These are phyloP conservation scores for Coniophora puteana DNA, from an alignment of 1,284 basidiomycete species.

Conservation along the genomic window DNA sequence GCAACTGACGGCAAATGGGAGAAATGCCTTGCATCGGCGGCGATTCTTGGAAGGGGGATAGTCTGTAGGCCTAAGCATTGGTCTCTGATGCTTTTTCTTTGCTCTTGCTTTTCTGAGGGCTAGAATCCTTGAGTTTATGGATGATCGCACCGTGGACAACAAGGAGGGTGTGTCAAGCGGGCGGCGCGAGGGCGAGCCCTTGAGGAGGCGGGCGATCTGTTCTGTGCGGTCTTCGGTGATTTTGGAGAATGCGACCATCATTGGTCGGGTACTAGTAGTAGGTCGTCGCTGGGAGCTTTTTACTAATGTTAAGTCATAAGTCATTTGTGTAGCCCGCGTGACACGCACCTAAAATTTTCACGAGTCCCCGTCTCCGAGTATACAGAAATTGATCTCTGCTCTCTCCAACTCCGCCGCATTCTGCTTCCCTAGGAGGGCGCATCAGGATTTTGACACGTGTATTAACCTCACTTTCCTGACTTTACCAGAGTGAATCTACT, in stretches of 20 bases:
- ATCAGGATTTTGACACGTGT: too few species aligned
- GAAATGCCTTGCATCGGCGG: conserved; percentile 48
- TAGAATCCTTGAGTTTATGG: conserved; percentile 4
- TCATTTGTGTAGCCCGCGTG: too few species aligned
- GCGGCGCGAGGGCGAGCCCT: conserved; percentile 2
- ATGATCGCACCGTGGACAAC: conserved; percentile 21
- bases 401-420: background rate
- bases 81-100: background rate
- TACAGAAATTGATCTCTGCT: too few species aligned
- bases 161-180: conserved; percentile 12
- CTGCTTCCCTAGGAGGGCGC: background rate
- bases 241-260: conserved; percentile 23
- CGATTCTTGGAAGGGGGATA: conserved; percentile 36
- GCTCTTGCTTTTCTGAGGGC: background rate
- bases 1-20: conserved; percentile 42
- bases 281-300: too few species aligned
- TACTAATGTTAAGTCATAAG: too few species aligned
- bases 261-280: too few species aligned
- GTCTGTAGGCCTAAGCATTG: conserved; percentile 39
- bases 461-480: too few species aligned
- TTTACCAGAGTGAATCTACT: too few species aligned
- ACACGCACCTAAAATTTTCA: too few species aligned
- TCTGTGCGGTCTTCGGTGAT: background rate
- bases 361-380: too few species aligned
- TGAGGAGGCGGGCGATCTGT: background rate